Conservation (phyloP, 371 early-diverging fungal species). For the Coemansia sp. region DNA sequence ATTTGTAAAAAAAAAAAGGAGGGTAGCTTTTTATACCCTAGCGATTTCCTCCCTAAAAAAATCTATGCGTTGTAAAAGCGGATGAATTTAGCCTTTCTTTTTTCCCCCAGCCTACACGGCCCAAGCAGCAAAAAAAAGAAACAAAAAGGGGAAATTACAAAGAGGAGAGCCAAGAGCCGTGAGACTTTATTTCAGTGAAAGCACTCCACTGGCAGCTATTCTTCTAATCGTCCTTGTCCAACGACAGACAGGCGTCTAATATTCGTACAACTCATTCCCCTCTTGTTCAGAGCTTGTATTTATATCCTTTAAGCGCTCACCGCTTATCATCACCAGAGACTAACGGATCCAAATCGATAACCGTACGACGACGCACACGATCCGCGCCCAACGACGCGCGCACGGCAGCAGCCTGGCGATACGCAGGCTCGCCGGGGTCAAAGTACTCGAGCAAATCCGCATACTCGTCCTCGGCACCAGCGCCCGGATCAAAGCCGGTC, state of each 20-base stretch:
- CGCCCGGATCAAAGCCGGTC: background rate
- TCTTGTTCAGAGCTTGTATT: too few species aligned
- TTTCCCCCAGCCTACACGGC: background rate
- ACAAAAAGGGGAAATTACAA: too few species aligned
- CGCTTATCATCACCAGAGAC: too few species aligned
- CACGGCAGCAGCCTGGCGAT: slow-evolving; percentile 11
- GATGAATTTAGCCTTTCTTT: background rate
- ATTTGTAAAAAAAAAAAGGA: background rate
- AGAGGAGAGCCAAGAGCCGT: too few species aligned
- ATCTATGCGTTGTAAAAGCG: background rate
- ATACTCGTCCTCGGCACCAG: slow-evolving; percentile 17
- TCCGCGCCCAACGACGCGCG: slow-evolving; percentile 12
- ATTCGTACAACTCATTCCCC: too few species aligned
- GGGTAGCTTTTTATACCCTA: background rate
- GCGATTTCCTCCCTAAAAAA: background rate
- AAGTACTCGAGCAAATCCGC: slow-evolving; percentile 41
- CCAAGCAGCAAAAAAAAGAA: too few species aligned
- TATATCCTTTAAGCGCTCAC: background rate
- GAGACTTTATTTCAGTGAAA: background rate
- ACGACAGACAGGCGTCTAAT: too few species aligned
- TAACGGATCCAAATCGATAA: background rate
- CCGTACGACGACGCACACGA: background rate
- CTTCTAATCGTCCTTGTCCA: too few species aligned
- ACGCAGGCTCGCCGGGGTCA: slow-evolving; percentile 37
- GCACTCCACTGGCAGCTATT: too few species aligned